Evolutionary conservation across 164 flowering plant genomes (phyloP), one percentile per base, ranked within the genome.

Genomic region (Stephania yunnanensis): DNA sequence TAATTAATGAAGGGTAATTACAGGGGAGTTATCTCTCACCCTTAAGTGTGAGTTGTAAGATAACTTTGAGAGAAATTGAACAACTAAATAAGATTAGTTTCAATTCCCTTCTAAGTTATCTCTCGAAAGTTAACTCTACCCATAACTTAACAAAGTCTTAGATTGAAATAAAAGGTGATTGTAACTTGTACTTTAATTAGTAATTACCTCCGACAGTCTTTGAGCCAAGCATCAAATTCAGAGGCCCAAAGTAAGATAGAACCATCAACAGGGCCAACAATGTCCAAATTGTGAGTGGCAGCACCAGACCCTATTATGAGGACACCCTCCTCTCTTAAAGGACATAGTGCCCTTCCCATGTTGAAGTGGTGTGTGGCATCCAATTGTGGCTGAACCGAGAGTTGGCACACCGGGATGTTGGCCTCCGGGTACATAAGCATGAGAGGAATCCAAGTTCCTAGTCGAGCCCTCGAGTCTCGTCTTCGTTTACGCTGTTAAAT

Each of bases 361-460:
- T 91, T 91, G 77, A 89, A 94, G 74, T 94, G 98, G 74, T 94
- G 75, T 25, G 86, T 82, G 0, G 84, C 97, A 72, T 89, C 87
- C 75, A 48, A 52, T 7, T 85, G 19, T 7, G 82, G 65, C 74
- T 91, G 95, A 72, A 94, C 79, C 0, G 94, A 91, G 71, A 94
- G 94, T 74, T 92, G 95, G 73, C 92, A 89, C 1, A 94, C 90
- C 0, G 95, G 98, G 44, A 94, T 89, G 66, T 89, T 78, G 1
- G 94, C 94, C 44, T 92, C 89, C 0, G 98, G 98, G 70, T 90
- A 93, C 98, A 93, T 93, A 19, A 93, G 85, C 93, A 91, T 88
- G 5, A 94, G 83, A 0, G 95, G 98, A 1, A 92, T 89, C 98
- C 98, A 94, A 0, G 95, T 94, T 6, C 98, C 98, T 94, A 97